These are phyloP conservation scores for Fulvia fulva DNA, from an alignment of 2,329 filamentous ascomycete species.

Conservation along the genomic window DNA sequence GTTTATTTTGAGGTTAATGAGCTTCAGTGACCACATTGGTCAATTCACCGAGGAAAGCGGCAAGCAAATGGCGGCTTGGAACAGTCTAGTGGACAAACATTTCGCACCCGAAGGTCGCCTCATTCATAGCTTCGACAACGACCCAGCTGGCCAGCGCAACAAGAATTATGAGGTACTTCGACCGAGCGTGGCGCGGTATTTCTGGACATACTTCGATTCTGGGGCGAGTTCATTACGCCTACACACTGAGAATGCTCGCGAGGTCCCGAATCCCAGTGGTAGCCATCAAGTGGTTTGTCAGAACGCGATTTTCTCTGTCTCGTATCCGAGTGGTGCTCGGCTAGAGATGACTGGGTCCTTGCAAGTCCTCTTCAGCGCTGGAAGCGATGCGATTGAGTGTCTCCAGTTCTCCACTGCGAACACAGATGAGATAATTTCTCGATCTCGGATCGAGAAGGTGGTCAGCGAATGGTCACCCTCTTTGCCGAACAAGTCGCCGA, in stretches of 20 bases:
- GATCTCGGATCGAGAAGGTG: slow-evolving; percentile 52
- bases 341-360: slow-evolving; percentile 58
- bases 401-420: slow-evolving; percentile 74
- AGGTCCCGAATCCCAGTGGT: slow-evolving; percentile 56
- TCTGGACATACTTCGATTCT: slow-evolving; percentile 82
- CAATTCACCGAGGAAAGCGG: slow-evolving; percentile 54
- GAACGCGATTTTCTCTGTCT: slow-evolving; percentile 80
- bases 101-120: slow-evolving; percentile 76
- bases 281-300: slow-evolving; percentile 71
- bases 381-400: slow-evolving; percentile 71
- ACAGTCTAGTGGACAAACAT: slow-evolving; percentile 71
- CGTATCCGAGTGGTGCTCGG: slow-evolving; percentile 74
- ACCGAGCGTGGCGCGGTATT: slow-evolving; percentile 80
- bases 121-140: slow-evolving; percentile 41
- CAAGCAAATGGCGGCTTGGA: slow-evolving; percentile 72
- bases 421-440: slow-evolving; percentile 80
- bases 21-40: slow-evolving; percentile 55
- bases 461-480: slow-evolving; percentile 48
- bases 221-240: slow-evolving; percentile 84
- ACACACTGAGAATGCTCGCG: slow-evolving; percentile 66
- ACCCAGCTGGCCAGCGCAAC: slow-evolving; percentile 39
- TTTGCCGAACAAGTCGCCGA: slow-evolving; percentile 45
- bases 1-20: slow-evolving; percentile 51
- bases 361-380: slow-evolving; percentile 71
- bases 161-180: slow-evolving; percentile 86